phyloP scores from a whole-genome alignment of 2,329 filamentous ascomycete genomes.

The Monosporascus sp. region DNA sequence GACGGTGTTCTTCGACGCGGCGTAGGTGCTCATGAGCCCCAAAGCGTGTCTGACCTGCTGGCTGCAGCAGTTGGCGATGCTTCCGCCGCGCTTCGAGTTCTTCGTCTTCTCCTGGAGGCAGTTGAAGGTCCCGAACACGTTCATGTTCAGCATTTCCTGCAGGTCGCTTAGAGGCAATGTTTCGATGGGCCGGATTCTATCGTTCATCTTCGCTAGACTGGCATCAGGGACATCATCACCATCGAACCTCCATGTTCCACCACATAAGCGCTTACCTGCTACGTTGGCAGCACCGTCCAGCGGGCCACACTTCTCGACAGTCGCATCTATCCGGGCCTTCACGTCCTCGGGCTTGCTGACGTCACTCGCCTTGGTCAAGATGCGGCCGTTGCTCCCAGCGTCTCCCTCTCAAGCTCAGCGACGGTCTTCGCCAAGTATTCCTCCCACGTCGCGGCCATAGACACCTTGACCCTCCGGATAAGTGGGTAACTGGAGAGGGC shows the following conservation, averaged over 20 bases:
- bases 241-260: neutral
- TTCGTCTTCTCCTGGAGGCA: constrained; percentile 42
- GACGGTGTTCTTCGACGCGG: constrained; percentile 23
- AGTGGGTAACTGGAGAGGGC: constrained; percentile 9
- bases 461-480: constrained; percentile 24
- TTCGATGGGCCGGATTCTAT: constrained; percentile 4
- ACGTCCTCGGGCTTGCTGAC: constrained; percentile 26
- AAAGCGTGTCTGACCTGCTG: constrained; percentile 34
- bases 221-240: too few relatives aligned
- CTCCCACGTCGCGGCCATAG: constrained; percentile 21
- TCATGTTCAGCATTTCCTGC: constrained; percentile 36
- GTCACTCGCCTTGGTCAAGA: constrained; percentile 16
- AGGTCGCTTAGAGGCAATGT: constrained; percentile 32
- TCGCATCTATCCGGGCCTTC: constrained; percentile 27
- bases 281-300: constrained; percentile 31
- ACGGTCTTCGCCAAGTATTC: constrained; percentile 22
- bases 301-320: constrained; percentile 21
- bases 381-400: constrained; percentile 9
- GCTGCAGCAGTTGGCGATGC: constrained; percentile 40
- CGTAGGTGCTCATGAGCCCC: constrained; percentile 22
- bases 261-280: constrained; percentile 20
- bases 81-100: constrained; percentile 31
- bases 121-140: constrained; percentile 42
- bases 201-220: neutral
- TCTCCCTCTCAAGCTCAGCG: constrained; percentile 17